Percentiles rank a stretch among this genome's conserved stretches.
Conservation (phyloP, 495 filamentous ascomycete genomes). For the Penicillium malachiteum region DNA sequence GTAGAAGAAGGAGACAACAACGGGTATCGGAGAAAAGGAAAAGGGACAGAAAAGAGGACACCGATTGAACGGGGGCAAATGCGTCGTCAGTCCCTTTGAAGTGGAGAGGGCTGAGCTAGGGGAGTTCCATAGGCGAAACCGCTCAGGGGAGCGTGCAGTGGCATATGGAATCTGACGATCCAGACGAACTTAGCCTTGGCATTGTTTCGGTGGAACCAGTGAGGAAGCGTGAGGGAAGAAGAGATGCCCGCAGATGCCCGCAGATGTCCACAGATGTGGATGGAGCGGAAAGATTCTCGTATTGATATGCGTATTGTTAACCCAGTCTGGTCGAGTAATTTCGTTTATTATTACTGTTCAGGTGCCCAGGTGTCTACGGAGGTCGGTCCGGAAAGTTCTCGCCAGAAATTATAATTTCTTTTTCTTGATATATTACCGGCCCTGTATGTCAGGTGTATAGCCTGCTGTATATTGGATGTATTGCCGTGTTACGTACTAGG, state of each 20-base stretch:
- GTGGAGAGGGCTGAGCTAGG: constrained; percentile 18
- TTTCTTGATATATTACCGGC: no score
- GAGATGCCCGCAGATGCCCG: no score
- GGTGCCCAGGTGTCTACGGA: not conserved
- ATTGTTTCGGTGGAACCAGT: constrained; percentile 30
- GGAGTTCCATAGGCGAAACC: constrained; percentile 2
- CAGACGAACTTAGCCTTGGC: constrained; percentile 31
- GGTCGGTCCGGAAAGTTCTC: no score
- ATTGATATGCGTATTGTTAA: constrained; percentile 1
- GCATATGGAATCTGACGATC: constrained; percentile 32
- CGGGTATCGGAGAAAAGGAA: constrained; percentile 8
- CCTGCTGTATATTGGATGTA: no score
- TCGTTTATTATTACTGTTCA: not conserved
- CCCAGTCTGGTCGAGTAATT: not conserved
- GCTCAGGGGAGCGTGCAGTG: constrained; percentile 4
- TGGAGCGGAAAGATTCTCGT: not conserved
- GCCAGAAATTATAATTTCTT: no score
- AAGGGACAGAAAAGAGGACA: constrained; percentile 22
- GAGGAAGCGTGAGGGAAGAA: not conserved
- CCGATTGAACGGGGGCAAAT: not conserved
- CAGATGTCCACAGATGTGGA: no score
- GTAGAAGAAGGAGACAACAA: constrained; percentile 5
- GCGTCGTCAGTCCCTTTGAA: constrained; percentile 8
- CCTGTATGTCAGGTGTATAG: no score
- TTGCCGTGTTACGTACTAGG: no score